Evolutionary conservation across 495 filamentous ascomycete genomes (phyloP), one percentile per base, ranked within the genome.

Genomic region (Terfezia claveryi): DNA sequence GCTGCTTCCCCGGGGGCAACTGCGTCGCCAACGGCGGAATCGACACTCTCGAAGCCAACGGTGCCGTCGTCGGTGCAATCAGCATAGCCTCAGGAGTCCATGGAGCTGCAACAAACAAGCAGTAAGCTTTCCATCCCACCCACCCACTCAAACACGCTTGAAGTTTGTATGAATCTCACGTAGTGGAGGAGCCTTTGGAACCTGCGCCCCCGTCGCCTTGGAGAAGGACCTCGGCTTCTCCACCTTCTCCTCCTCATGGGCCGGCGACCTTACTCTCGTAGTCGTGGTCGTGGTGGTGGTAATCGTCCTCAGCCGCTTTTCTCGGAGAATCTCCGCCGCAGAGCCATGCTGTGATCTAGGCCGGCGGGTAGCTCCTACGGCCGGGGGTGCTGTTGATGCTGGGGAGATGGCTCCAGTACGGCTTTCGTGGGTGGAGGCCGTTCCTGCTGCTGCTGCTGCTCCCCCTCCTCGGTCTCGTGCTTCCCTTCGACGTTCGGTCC

Each of bases 71-170:
- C 56, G 88, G 85, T 51, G 87, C 77, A 49, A 88, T 74, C 16
- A 98, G 70, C 2, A 76, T 80, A 14, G 78, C 92, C 61, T 86
- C 79, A 1, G 91, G 91, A 57, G 78, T 80, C 91, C 91, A 98
- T 64, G 78, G 69, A 50, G 64, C 77, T 80, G 59, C 17, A 4
- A 46, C 17, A 46, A 46, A 46, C 4, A 46, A 46, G 8, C 4
- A 32, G 27, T 32, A 54, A 53, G 20, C 56, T 20, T 38, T 37
- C 23, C 10, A 14, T 55, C 57, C 36, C 58, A 54, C 23, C 2
- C 27, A 32, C 27, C 27, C 5, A 27, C 20, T 54, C 49, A 54
- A 59, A 27, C 16, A 10, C 23, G 37, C 32, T 23, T 12, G 55
- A 49, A 23, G 4, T 32, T 2, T 46, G 14, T 32, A 20, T 46